Conservation (phyloP, 345 rosid genomes). For the Trapa bicornis region DNA sequence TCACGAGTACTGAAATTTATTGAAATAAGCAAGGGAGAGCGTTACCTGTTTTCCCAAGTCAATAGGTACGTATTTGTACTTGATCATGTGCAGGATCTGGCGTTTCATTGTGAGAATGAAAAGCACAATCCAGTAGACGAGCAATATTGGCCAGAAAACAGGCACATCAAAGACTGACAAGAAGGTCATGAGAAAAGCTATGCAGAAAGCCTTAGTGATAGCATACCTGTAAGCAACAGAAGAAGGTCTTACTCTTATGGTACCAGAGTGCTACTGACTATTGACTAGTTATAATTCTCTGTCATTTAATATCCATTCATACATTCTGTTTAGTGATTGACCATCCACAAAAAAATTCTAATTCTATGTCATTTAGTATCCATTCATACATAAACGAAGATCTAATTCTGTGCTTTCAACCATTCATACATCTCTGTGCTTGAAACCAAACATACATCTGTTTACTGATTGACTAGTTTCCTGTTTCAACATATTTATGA, state of each 20-base stretch:
- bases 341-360: neutral
- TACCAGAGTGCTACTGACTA: neutral
- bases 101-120: conserved; percentile 66
- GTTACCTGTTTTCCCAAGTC: conserved; percentile 45
- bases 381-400: too few relatives aligned
- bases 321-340: too few relatives aligned
- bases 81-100: conserved; percentile 52
- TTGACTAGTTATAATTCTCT: neutral
- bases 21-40: neutral
- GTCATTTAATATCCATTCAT: neutral
- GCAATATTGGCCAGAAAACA: conserved; percentile 75
- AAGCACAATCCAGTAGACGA: conserved; percentile 64
- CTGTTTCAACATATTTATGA: too few relatives aligned
- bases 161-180: conserved; percentile 67
- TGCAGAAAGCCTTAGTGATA: conserved; percentile 55
- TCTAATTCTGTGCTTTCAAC: too few relatives aligned
- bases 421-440: too few relatives aligned
- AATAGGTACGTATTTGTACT: conserved; percentile 54
- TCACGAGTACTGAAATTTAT: neutral
- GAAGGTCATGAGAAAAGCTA: conserved; percentile 64
- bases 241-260: neutral
- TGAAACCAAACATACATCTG: too few relatives aligned
- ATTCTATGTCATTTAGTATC: too few relatives aligned
- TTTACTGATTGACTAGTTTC: too few relatives aligned
- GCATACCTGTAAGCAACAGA: conserved; percentile 36